Evolutionary conservation across 2,329 filamentous ascomycete species (phyloP).

Genomic region (Aspergillus sp.): DNA sequence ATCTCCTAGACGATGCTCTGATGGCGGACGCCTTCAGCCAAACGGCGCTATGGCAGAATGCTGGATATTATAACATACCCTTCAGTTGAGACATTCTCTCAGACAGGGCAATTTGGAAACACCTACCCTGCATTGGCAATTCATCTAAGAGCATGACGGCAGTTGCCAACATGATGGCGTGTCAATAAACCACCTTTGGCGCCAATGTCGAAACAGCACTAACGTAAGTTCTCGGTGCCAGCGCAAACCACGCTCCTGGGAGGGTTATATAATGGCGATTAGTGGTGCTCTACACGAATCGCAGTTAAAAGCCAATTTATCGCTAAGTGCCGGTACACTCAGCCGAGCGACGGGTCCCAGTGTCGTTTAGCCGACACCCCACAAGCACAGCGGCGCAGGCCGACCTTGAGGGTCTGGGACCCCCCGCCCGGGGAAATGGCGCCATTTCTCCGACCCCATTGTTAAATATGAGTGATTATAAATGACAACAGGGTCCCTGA

Average conservation of each 20-base stretch:
- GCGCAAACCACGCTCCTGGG: neutral
- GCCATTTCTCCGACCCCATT: conserved; percentile 3
- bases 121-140: neutral
- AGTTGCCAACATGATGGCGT: neutral
- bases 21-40: conserved; percentile 1
- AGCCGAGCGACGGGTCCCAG: conserved; percentile 1
- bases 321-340: conserved; percentile 3
- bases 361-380: conserved; percentile 25
- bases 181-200: too few relatives aligned
- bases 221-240: too few relatives aligned
- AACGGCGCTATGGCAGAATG: conserved; percentile 1
- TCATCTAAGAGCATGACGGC: too few relatives aligned
- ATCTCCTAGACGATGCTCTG: conserved; percentile 2
- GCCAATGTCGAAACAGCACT: too few relatives aligned
- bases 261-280: neutral
- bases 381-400: conserved; percentile 4
- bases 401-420: neutral
- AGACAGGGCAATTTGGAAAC: neutral
- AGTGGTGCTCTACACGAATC: neutral
- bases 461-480: neutral
- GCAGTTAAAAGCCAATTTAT: neutral
- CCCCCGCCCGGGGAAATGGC: conserved; percentile 18
- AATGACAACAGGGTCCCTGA: neutral
- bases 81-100: neutral
- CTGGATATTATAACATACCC: neutral